Evolutionary conservation across 2,329 filamentous ascomycete species (phyloP), one percentile per base, ranked within the genome.

Genomic region (Rachicladosporium sp.): DNA sequence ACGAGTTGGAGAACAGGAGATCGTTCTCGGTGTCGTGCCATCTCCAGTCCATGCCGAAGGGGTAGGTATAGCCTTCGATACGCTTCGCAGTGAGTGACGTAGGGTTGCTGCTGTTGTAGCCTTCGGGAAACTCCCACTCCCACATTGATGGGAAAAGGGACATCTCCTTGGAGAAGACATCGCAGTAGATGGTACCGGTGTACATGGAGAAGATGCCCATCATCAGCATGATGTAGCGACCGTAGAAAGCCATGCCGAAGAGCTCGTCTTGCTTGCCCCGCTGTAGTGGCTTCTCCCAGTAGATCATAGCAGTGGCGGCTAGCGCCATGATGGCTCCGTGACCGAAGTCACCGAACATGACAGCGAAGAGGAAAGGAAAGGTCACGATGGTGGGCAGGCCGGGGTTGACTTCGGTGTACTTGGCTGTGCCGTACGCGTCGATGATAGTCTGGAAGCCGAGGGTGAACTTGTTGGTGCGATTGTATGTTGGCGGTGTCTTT

Each of bases 271-370:
- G 80, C 69, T 98, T 98, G 62, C 89, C 87, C 43, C 74, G 72
- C 35, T 63, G 59, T 29, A 98, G 70, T 43, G 82, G 79, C 66
- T 85, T 88, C 65, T 98, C 91, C 73, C 80, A 96, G 67, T 94
- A 85, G 52, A 98, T 96, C 87, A 98, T 94, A 42, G 87, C 85
- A 41, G 78, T 56, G 10, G 91, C 84, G 42, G 86, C 83, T 41
- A 76, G 59, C 33, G 89, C 72, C 82, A 98, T 93, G 61, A 98
- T 82, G 49, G 80, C 63, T 49, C 89, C 91, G 57, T 98, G 91
- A 37, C 91, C 93, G 43, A 94, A 80, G 64, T 98, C 91, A 70
- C 91, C 93, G 59, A 98, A 98, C 91, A 98, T 98, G 75, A 98
- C 91, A 37, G 91, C 91, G 59, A 98, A 98, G 46, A 98, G 71